A percentile compares a stretch with the other conserved stretches of the same genome.
These are phyloP conservation scores for Mycena maculata DNA, from an alignment of 768 basidiomycete genomes.

Conservation along the genomic window DNA sequence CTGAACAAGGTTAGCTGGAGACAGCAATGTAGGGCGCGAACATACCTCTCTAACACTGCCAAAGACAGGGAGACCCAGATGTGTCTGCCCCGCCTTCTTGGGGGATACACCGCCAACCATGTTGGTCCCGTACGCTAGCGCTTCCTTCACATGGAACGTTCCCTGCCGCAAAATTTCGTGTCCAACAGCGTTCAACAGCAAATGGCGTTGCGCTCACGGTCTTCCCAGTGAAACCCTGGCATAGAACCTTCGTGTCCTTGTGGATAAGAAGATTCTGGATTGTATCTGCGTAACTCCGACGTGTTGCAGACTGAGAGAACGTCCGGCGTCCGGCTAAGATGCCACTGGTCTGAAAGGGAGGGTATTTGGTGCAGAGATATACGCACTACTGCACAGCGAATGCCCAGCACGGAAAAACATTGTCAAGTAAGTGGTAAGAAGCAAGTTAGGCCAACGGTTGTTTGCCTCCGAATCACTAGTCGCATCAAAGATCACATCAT, in stretches of 20 bases:
- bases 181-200: neutral
- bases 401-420: constrained; percentile 76
- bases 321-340: constrained; percentile 74
- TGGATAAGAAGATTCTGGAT: constrained; percentile 92
- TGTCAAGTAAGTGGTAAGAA: constrained; percentile 29
- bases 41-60: constrained; percentile 90
- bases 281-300: constrained; percentile 87
- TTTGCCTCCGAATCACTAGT: constrained; percentile 5
- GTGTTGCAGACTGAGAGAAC: constrained; percentile 81
- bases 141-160: constrained; percentile 96
- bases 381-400: constrained; percentile 65
- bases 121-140: constrained; percentile 93
- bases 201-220: constrained; percentile 64
- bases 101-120: constrained; percentile 99
- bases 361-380: neutral
- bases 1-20: constrained; percentile 51
- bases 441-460: constrained; percentile 12
- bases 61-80: constrained; percentile 95
- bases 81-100: constrained; percentile 95
- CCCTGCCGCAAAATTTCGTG: constrained; percentile 63
- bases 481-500: neutral
- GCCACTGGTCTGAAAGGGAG: constrained; percentile 15
- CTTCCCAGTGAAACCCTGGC: constrained; percentile 95
- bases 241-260: constrained; percentile 94
- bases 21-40: constrained; percentile 10